Conservation (phyloP, 352 stramenopile species). For the Phytopythium aichiense region DNA sequence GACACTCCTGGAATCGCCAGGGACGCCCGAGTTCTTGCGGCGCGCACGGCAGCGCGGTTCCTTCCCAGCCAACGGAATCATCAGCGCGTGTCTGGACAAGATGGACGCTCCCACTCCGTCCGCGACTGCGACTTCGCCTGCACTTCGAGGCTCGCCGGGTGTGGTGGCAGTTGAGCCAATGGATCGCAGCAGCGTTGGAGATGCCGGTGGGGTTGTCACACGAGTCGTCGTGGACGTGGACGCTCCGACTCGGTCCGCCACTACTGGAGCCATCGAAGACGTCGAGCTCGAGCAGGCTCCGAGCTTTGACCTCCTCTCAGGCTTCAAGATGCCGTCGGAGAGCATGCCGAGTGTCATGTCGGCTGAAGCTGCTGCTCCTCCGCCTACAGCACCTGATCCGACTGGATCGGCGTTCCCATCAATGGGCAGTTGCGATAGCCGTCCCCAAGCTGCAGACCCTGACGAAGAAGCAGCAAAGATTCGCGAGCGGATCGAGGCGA, state of each 20-base stretch:
- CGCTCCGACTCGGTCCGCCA: neutral
- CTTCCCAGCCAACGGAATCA: conserved; percentile 54
- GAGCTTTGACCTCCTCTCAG: conserved; percentile 18
- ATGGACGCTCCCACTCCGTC: conserved; percentile 11
- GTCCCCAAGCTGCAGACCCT: neutral
- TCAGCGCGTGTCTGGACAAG: conserved; percentile 56
- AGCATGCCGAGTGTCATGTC: neutral
- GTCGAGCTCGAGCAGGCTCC: conserved; percentile 5
- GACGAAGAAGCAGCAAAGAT: conserved; percentile 16
- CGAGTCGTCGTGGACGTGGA: neutral
- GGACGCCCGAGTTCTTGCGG: conserved; percentile 28
- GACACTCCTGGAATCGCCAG: conserved; percentile 59
- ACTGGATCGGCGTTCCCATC: neutral
- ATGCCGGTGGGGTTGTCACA: neutral
- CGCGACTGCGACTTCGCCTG: neutral
- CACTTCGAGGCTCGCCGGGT: neutral
- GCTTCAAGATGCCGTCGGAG: neutral
- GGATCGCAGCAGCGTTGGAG: neutral
- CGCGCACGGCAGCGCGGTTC: conserved; percentile 30
- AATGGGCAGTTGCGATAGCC: neutral
- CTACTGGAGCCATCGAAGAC: neutral
- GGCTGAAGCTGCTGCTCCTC: neutral
- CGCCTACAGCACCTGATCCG: neutral
- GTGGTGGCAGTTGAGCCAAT: neutral
- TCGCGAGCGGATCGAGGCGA: conserved; percentile 61